Percentiles rank a stretch among this genome's conserved stretches.
phyloP scores from a whole-genome alignment of 768 basidiomycete genomes.

The Suillus fuscotomentosus region DNA sequence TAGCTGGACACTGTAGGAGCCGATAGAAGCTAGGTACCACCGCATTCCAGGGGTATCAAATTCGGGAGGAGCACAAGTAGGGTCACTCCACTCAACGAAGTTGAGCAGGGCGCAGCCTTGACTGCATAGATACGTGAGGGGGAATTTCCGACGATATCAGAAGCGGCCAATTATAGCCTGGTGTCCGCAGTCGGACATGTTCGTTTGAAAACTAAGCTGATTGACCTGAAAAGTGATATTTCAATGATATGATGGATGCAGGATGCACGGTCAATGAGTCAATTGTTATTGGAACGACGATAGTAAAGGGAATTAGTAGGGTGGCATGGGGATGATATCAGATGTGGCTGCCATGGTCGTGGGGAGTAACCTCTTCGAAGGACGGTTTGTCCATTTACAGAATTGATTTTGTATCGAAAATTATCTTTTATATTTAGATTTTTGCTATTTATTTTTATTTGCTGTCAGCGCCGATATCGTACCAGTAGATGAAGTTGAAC shows the following conservation, averaged over 20 bases:
- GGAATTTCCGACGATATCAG: constrained; percentile 1
- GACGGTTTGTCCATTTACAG: neutral
- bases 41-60: neutral
- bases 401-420: neutral
- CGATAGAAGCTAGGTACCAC: neutral
- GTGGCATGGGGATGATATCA: neutral
- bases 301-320: neutral
- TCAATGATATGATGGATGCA: constrained; percentile 1
- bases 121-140: constrained; percentile 2
- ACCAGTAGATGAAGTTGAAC: constrained; percentile 2
- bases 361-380: constrained; percentile 1
- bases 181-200: constrained; percentile 1
- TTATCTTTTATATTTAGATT: neutral
- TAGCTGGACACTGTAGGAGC: neutral
- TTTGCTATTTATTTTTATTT: constrained; percentile 6
- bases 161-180: constrained; percentile 8
- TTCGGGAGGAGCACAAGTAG: constrained; percentile 3
- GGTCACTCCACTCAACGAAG: constrained; percentile 1
- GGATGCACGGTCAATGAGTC: neutral
- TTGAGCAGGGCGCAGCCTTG: neutral
- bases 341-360: neutral
- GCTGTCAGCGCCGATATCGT: constrained; percentile 1
- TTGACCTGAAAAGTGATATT: constrained; percentile 2
- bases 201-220: neutral
- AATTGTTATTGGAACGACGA: neutral